phyloP scores from a whole-genome alignment of 768 basidiomycete species.

The Cystobasidium ongulense region DNA sequence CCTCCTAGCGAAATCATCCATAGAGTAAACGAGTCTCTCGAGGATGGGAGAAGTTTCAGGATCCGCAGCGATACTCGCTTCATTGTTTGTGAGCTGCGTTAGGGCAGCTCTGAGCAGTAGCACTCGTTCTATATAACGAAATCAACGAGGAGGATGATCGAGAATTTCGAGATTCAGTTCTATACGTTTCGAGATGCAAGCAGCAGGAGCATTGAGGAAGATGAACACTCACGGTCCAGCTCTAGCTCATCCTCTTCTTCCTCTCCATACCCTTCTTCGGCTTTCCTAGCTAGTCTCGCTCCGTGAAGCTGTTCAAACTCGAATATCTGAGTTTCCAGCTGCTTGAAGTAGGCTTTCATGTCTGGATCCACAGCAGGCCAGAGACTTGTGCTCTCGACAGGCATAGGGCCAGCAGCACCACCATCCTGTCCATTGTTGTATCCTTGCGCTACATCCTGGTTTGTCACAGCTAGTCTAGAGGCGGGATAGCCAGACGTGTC shows the following conservation, averaged over 20 bases:
- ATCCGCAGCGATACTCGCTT: constrained; percentile 82
- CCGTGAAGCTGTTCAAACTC: constrained; percentile 37
- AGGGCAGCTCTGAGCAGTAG: constrained; percentile 75
- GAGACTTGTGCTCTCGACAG: constrained; percentile 30
- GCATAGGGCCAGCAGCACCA: constrained; percentile 21
- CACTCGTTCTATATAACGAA: constrained; percentile 55
- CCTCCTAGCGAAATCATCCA: constrained; percentile 91
- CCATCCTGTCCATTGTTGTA: constrained; percentile 30
- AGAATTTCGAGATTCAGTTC: neutral
- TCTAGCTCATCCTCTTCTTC: constrained; percentile 38
- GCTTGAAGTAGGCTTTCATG: constrained; percentile 41
- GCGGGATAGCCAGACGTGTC: neutral
- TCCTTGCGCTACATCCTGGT: constrained; percentile 33
- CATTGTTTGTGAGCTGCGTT: constrained; percentile 74
- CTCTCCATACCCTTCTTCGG: constrained; percentile 20
- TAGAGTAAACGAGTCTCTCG: constrained; percentile 80
- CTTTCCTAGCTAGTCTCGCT: constrained; percentile 21
- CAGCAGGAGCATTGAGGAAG: neutral
- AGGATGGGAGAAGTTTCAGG: constrained; percentile 84
- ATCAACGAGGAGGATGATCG: constrained; percentile 1
- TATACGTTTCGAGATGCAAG: neutral
- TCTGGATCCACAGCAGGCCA: constrained; percentile 41
- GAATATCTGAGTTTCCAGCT: constrained; percentile 39
- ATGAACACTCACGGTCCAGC: constrained; percentile 34
- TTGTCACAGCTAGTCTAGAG: neutral